Evolutionary conservation across 2,329 filamentous ascomycete species (phyloP), one percentile per base, ranked within the genome.

Genomic region (Bertia moriformis): DNA sequence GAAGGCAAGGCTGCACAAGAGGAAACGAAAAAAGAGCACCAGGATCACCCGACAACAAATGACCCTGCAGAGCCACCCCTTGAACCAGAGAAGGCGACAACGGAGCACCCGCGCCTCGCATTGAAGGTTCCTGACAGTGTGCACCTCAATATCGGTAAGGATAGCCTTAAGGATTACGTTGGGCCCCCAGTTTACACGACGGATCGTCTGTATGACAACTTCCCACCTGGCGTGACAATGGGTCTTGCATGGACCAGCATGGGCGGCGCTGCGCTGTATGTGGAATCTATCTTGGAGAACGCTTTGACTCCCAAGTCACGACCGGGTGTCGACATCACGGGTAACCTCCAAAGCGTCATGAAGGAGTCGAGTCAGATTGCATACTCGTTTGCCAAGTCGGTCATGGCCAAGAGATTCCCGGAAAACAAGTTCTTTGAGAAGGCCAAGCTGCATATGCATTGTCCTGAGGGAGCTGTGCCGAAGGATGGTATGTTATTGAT

Each of bases 241-340:
- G 91, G 91, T 46, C 73, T 98, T 39, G 91, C 91, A 4, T 98
- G 91, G 91, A 98, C 93, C 4, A 85, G 87, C 53, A 86, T 98
- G 74, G 91, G 91, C 44, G 91, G 91, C 43, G 86, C 91, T 3
- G 91, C 91, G 39, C 78, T 98, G 56, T 98, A 98, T 59, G 85
- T 98, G 42, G 91, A 98, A 61, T 93, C 88, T 1, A 96, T 98
- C 45, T 66, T 98, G 39, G 88, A 98, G 56, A 83, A 78, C 43
- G 76, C 83, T 0, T 71, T 96, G 37, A 76, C 76, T 10, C 69
- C 78, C 19, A 71, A 71, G 42, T 89, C 84, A 18, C 72, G 81
- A 14, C 82, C 89, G 4, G 75, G 82, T 14, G 67, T 98, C 33
- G 85, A 94, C 53, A 87, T 88, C 43, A 98, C 91, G 0, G 91